Conservation (phyloP, 2,329 filamentous ascomycete genomes). For the Pseudogymnoascus sp. region DNA sequence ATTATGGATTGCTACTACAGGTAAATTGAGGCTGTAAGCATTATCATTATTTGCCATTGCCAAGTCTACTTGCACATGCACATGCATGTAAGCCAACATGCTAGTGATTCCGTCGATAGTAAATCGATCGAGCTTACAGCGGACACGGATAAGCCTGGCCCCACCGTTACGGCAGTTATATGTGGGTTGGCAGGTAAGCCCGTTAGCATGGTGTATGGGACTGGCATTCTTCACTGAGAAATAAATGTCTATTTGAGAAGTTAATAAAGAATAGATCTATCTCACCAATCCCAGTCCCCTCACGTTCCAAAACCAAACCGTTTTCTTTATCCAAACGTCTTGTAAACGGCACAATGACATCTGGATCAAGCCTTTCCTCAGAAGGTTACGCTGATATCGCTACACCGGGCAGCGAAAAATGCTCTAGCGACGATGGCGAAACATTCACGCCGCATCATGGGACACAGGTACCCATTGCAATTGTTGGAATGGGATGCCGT, state of each 20-base stretch:
- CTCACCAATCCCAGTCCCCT: background rate
- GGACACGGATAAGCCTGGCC: background rate
- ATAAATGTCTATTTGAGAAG: background rate
- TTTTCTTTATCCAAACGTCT: background rate
- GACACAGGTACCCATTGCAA: background rate
- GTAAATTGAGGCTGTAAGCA: background rate
- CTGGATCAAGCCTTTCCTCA: background rate
- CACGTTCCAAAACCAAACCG: background rate
- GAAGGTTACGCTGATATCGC: background rate
- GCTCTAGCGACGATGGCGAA: background rate
- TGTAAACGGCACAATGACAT: background rate
- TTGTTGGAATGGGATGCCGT: slow-evolving; percentile 5
- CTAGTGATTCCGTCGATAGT: background rate
- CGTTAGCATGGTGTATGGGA: background rate
- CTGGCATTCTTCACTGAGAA: background rate
- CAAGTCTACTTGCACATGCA: background rate
- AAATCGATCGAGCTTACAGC: background rate
- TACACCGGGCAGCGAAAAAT: background rate
- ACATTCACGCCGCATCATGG: background rate
- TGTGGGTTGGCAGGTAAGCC: background rate
- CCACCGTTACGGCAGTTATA: background rate
- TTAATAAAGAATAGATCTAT: background rate
- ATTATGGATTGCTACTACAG: background rate
- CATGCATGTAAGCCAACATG: background rate
- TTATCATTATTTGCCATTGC: background rate